Base-by-base conservation (phyloP, 148 eudicot genomes). In the Hydrangea macrophylla region DNA sequence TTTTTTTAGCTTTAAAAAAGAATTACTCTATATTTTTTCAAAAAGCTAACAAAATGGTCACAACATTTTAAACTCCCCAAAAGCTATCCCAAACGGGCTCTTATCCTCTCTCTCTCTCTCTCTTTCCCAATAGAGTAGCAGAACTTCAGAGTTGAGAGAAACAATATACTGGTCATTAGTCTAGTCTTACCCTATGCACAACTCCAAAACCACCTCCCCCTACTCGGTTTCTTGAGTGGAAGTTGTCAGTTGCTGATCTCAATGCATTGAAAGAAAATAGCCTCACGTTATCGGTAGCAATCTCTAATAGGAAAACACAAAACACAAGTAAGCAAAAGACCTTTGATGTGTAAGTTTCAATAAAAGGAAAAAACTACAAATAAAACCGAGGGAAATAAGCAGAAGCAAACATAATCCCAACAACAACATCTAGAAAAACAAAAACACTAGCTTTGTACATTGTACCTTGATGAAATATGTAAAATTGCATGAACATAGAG, bases 141-240 rank as follows among this genome's bases (percentile, higher is more conserved):
- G 9, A 9, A 67, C n/a, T n/a, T n/a, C n/a, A n/a, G 6, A 58
- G 42, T 18, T 8, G 22, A n/a, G 13, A 9, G 22, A 20, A 2
- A 31, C 44, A 45, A 9, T 3, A 35, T 40, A 67, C 48, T 30
- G 12, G 18, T 2, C 6, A 15, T 24, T 53, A 25, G 50, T 35
- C 8, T 4, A 35, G 58, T 50, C 70, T 67, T 60, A 84, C 88
- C 83, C 58, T 76, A 51, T 76, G 66, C 30, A 84, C 88, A 58
- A 81, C 77, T 44, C 88, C 85, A 69, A 67, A 84, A 60, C 88
- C 88, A 54, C 88, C 88, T 68, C 81, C 23, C 9, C 88, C 88
- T 10, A 84, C 79, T 67, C 28, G 81, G 75, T 81, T 84, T 8
- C 81, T 73, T 35, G 79, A 78, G 67, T 84, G 80, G 70, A 84